A percentile compares a stretch with the other conserved stretches of the same genome.
Conservation (phyloP, 371 early-diverging fungal genomes). For the Mucor plumbeus region DNA sequence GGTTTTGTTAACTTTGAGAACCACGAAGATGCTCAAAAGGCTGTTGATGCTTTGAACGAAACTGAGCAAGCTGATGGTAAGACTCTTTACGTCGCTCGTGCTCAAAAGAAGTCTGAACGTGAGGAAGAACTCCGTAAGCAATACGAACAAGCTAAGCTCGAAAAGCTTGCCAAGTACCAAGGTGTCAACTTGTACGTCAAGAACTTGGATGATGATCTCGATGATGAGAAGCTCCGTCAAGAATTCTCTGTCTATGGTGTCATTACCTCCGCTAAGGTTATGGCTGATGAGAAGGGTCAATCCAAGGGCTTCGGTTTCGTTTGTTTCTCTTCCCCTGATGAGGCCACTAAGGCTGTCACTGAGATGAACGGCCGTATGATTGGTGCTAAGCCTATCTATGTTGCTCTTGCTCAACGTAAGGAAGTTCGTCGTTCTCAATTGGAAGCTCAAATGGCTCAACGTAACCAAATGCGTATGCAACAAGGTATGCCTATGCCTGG, state of each 20-base stretch:
- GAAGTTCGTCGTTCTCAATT: conserved; percentile 93
- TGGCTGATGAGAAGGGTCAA: conserved; percentile 89
- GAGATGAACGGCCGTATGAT: conserved; percentile 94
- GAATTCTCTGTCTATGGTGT: conserved; percentile 95
- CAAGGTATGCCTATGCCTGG: conserved; percentile 56
- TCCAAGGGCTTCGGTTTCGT: conserved; percentile 92
- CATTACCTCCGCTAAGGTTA: conserved; percentile 97
- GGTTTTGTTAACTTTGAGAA: conserved; percentile 97
- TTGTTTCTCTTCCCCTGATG: conserved; percentile 90
- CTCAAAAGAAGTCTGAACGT: conserved; percentile 98
- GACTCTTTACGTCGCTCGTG: conserved; percentile 95
- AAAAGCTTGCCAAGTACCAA: conserved; percentile 96
- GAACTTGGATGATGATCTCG: conserved; percentile 96
- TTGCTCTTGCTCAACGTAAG: conserved; percentile 97
- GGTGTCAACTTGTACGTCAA: conserved; percentile 98
- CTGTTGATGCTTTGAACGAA: conserved; percentile 95
- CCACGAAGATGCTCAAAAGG: conserved; percentile 91
- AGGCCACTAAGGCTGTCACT: conserved; percentile 89
- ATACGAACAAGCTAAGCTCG: conserved; percentile 92
- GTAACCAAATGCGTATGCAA: conserved; percentile 82
- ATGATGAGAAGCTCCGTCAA: conserved; percentile 94
- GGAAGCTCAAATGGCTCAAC: conserved; percentile 94
- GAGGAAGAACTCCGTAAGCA: conserved; percentile 94
- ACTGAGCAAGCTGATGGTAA: conserved; percentile 85
- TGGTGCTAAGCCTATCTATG: conserved; percentile 96